These are phyloP conservation scores for Straminergon stramineum DNA, from an alignment of 225 moss, liverwort and hornwort species.

Conservation along the genomic window DNA sequence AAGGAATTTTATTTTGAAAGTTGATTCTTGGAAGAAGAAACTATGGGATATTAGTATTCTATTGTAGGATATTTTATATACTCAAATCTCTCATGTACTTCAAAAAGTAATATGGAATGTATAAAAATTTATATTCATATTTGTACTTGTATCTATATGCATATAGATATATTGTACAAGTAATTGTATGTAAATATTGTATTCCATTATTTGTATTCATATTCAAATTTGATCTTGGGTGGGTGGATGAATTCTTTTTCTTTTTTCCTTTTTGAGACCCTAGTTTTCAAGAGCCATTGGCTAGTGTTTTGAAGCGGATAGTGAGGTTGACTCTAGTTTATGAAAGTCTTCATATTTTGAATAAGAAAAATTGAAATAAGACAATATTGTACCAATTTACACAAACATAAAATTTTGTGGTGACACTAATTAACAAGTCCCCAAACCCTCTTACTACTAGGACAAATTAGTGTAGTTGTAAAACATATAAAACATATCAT, in stretches of 20 bases:
- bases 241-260: neutral
- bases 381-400: neutral
- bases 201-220: neutral
- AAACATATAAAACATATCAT: neutral
- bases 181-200: too few relatives aligned
- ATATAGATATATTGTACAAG: too few relatives aligned
- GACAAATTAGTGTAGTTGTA: neutral
- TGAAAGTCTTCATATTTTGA: neutral
- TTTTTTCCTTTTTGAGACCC: neutral
- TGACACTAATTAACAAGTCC: too few relatives aligned
- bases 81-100: neutral
- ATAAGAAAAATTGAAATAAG: neutral
- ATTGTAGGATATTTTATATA: neutral
- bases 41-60: accelerated
- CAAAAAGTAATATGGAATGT: too few relatives aligned
- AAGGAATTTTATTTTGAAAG: neutral
- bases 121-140: too few relatives aligned
- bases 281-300: neutral
- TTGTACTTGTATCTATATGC: accelerated
- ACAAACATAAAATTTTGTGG: neutral
- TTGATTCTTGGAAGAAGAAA: accelerated
- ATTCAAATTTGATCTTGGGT: neutral
- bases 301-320: neutral
- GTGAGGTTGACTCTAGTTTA: neutral
- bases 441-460: accelerated